Base-by-base conservation (phyloP, 768 basidiomycete species). In the Lepiota brunneoincarnata region DNA sequence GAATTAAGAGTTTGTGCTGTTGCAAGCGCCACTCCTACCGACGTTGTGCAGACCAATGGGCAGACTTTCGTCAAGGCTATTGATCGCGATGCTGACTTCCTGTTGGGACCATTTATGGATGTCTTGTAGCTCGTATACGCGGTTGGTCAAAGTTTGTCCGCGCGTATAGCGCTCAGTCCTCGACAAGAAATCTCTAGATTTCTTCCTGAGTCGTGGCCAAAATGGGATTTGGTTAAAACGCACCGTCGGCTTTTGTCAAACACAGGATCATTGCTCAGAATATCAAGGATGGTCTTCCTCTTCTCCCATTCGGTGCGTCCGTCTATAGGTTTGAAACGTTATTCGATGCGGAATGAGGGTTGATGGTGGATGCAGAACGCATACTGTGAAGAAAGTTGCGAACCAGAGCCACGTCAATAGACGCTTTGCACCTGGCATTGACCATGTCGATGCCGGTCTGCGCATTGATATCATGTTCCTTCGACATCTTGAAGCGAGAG, bases 171-270 rank as follows among this genome's bases (percentile, higher is more conserved):
- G 70, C 49, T 89, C 82, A 0, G 75, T 74, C 50, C 86, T 77
- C 12, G 76, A 75, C 64, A 84, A 71, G 61, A 83, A 87, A 3
- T 79, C 72, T 51, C 86, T 86, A 46, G 5, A 37, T 15, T n/a
- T 12, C 23, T n/a, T 20, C 17, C 17, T 51, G 12, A 58, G 12
- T 43, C n/a, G 24, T 18, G 48, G 44, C 20, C 20, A 44, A 20
- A 51, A 17, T 34, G 21, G 31, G 36, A 11, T 35, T 3, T 23
- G 10, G 26, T 11, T n/a, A 9, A 12, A 2, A 48, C 61, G 49
- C 51, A 85, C 86, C 78, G 78, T 26, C 69, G 61, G 0, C 77
- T 71, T 63, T 86, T 87, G 64, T 85, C 78, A 49, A 89, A 87
- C 12, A 74, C 64, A 0, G 80, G 76, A 51, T 89, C 87, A 6